These are phyloP conservation scores for Starmerella vaccinii DNA, from an alignment of 805 yeast species.

Conservation along the genomic window DNA sequence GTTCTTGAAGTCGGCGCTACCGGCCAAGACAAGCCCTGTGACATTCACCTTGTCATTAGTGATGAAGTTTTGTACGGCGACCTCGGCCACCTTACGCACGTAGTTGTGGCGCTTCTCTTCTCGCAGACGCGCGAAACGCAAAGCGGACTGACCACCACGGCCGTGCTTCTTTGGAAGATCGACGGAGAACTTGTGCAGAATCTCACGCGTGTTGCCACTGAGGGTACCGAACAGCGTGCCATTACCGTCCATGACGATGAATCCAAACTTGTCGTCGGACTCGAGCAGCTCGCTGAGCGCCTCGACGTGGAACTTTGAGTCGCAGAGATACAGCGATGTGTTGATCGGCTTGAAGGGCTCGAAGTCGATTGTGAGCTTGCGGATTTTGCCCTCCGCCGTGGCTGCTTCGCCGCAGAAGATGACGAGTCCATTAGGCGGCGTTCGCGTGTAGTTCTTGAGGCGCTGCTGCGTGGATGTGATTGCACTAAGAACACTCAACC, in stretches of 20 bases:
- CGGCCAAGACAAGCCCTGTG: constrained; percentile 90
- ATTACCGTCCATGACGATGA: constrained; percentile 98
- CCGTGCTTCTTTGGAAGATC: constrained; percentile 99
- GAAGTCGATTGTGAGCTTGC: constrained; percentile 90
- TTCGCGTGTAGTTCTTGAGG: constrained; percentile 74
- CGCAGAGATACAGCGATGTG: constrained; percentile 92
- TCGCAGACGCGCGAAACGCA: constrained; percentile 97
- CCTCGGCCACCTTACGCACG: constrained; percentile 96
- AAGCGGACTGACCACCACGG: constrained; percentile 99
- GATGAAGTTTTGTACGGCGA: constrained; percentile 93
- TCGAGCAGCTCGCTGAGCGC: constrained; percentile 88
- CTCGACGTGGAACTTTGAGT: constrained; percentile 96
- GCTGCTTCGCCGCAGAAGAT: constrained; percentile 97
- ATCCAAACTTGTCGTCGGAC: constrained; percentile 92
- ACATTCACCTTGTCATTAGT: constrained; percentile 91
- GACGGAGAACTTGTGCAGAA: constrained; percentile 89
- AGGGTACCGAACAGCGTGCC: constrained; percentile 93
- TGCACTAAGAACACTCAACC: constrained; percentile 90
- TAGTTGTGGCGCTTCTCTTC: constrained; percentile 98
- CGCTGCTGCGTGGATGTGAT: constrained; percentile 97
- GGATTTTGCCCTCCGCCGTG: constrained; percentile 94
- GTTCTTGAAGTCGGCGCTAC: constrained; percentile 97
- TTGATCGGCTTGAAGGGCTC: constrained; percentile 99
- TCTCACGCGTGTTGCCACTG: constrained; percentile 94
- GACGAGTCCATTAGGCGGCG: constrained; percentile 92